Conservation (phyloP, 805 yeast species). For the Saturnispora mendoncae region DNA sequence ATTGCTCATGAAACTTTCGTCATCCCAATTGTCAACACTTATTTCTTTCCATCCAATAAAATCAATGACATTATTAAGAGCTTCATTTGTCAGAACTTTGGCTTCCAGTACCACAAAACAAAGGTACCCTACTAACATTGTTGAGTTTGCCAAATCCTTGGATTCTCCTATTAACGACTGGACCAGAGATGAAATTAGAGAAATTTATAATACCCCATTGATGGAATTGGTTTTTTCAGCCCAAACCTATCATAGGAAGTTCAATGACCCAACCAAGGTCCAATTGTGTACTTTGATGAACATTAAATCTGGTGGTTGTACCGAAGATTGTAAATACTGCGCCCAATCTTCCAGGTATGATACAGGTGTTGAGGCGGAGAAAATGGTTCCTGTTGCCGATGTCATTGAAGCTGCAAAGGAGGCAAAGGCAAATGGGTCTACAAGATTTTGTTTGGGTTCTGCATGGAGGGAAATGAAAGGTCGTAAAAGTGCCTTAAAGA, state of each 20-base stretch:
- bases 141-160: conserved; percentile 6
- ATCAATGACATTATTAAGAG: background rate
- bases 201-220: conserved; percentile 58
- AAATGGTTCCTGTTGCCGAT: conserved; percentile 49
- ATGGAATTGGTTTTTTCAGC: conserved; percentile 52
- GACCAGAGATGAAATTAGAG: conserved; percentile 51
- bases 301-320: conserved; percentile 73
- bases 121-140: background rate
- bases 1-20: conserved; percentile 1
- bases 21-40: background rate
- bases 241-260: conserved; percentile 55
- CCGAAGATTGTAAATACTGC: conserved; percentile 77
- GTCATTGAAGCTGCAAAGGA: conserved; percentile 54
- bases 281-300: conserved; percentile 70
- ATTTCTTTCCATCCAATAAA: background rate
- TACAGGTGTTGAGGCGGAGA: conserved; percentile 67
- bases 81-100: conserved; percentile 4
- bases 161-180: conserved; percentile 34
- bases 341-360: conserved; percentile 63
- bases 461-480: conserved; percentile 87
- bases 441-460: conserved; percentile 79
- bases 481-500: conserved; percentile 55
- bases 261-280: conserved; percentile 60
- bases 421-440: conserved; percentile 63
- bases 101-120: conserved; percentile 3